phyloP scores from a whole-genome alignment of 495 filamentous ascomycete species.

The Hyaloscypha hepaticicola region DNA sequence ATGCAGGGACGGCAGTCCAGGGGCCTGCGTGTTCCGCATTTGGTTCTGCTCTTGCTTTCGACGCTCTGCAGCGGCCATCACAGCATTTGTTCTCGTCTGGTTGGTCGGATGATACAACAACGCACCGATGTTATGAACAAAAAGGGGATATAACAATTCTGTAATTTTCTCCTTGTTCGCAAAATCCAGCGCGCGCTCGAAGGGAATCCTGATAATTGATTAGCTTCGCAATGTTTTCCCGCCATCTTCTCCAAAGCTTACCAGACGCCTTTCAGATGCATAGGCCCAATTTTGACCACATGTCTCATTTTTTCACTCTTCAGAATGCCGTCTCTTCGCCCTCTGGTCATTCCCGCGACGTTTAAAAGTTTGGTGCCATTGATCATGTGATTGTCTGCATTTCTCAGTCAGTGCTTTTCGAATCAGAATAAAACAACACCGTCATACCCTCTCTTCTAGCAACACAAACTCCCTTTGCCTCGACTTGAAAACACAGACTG shows the following conservation, averaged over 20 bases:
- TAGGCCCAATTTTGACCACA: conserved; percentile 98
- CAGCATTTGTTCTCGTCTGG: conserved; percentile 73
- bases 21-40: conserved; percentile 44
- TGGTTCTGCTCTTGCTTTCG: conserved; percentile 61
- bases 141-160: conserved; percentile 89
- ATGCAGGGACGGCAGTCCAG: conserved; percentile 70
- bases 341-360: conserved; percentile 96
- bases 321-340: conserved; percentile 90
- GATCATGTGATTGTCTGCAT: conserved; percentile 97
- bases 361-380: conserved; percentile 97
- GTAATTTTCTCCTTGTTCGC: conserved; percentile 99
- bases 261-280: conserved; percentile 99
- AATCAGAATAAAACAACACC: neutral
- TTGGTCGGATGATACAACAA: conserved; percentile 94
- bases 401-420: conserved; percentile 8
- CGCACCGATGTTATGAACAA: conserved; percentile 95
- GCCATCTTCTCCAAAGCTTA: conserved; percentile 48
- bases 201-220: conserved; percentile 76
- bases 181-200: conserved; percentile 93
- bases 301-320: conserved; percentile 97
- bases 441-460: conserved; percentile 85
- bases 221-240: conserved; percentile 7
- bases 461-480: conserved; percentile 94
- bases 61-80: conserved; percentile 83
- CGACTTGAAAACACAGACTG: conserved; percentile 96